Evolutionary conservation across 2,329 filamentous ascomycete species (phyloP).

Genomic region (Plectosphaerella sp.): DNA sequence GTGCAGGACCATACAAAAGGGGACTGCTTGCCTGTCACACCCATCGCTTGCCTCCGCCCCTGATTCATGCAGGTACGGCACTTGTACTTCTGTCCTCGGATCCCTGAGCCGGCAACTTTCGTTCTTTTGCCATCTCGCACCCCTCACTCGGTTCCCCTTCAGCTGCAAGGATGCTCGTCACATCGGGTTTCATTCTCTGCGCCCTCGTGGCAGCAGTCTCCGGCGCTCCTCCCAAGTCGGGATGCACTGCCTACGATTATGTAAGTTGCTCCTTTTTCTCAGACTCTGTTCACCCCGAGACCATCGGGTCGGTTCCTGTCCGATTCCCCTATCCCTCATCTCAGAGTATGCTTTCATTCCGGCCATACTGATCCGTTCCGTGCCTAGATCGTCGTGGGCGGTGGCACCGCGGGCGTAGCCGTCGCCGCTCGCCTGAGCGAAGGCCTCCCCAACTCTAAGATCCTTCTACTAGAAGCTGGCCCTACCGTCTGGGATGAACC

Average conservation of each 20-base stretch:
- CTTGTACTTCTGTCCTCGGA: neutral
- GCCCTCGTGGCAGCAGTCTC: constrained; percentile 3
- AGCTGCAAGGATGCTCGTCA: constrained; percentile 10
- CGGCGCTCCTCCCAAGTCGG: constrained; percentile 2
- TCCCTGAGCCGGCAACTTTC: neutral
- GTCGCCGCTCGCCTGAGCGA: constrained; percentile 21
- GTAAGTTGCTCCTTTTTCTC: constrained; percentile 6
- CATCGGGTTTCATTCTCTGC: constrained; percentile 4
- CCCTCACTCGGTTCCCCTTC: neutral
- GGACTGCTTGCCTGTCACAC: no score
- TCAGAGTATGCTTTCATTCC: no score
- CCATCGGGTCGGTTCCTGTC: no score
- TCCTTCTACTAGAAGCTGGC: constrained; percentile 25
- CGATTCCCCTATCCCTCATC: no score
- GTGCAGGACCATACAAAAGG: neutral
- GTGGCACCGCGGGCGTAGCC: constrained; percentile 27
- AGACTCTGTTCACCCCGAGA: no score
- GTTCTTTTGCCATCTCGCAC: neutral
- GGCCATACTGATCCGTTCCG: no score
- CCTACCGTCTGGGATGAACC: constrained; percentile 16
- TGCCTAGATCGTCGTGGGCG: constrained; percentile 23
- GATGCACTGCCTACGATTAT: constrained; percentile 9
- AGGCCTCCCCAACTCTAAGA: constrained; percentile 14
- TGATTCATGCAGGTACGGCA: neutral
- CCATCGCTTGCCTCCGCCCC: neutral